These are phyloP conservation scores for Melocanna baccifera DNA, from an alignment of 176 grass and related monocot genomes.

Conservation along the genomic window DNA sequence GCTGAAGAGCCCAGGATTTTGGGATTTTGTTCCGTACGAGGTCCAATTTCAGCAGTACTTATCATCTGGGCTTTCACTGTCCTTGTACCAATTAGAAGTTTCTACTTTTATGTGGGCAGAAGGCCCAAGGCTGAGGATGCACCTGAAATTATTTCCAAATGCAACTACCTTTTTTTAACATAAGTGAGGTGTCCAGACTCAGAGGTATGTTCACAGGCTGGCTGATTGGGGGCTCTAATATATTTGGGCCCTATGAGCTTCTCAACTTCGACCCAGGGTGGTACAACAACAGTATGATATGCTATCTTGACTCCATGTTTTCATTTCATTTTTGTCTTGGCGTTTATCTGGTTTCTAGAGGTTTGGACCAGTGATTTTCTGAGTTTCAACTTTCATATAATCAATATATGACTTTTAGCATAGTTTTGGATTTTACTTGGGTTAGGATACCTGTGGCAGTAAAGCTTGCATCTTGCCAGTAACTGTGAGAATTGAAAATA, in stretches of 20 bases:
- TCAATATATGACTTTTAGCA: background rate
- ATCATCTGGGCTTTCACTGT: slow-evolving; percentile 43
- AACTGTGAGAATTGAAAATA: background rate
- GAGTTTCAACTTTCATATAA: background rate
- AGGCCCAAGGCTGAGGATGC: slow-evolving; percentile 65
- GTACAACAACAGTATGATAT: slow-evolving; percentile 53
- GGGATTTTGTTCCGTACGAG: slow-evolving; percentile 50
- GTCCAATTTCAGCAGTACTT: slow-evolving; percentile 50
- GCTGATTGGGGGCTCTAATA: slow-evolving; percentile 53
- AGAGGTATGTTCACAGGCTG: slow-evolving; percentile 65
- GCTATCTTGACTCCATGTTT: slow-evolving; percentile 10
- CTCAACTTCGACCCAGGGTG: slow-evolving; percentile 45
- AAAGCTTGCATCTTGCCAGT: background rate
- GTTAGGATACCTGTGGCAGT: background rate
- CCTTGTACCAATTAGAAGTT: slow-evolving; percentile 47
- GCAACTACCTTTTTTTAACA: slow-evolving; percentile 16
- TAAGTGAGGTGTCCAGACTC: slow-evolving; percentile 48
- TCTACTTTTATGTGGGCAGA: slow-evolving; percentile 57
- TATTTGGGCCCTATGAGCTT: slow-evolving; percentile 85
- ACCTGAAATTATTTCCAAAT: slow-evolving; percentile 60
- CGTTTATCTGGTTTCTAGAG: background rate
- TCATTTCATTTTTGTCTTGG: background rate
- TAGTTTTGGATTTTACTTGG: background rate
- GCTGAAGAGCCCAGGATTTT: slow-evolving; percentile 73
- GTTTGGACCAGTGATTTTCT: background rate